Conservation (phyloP, 2,329 filamentous ascomycete genomes). For the Penicillium sclerotigenum region DNA sequence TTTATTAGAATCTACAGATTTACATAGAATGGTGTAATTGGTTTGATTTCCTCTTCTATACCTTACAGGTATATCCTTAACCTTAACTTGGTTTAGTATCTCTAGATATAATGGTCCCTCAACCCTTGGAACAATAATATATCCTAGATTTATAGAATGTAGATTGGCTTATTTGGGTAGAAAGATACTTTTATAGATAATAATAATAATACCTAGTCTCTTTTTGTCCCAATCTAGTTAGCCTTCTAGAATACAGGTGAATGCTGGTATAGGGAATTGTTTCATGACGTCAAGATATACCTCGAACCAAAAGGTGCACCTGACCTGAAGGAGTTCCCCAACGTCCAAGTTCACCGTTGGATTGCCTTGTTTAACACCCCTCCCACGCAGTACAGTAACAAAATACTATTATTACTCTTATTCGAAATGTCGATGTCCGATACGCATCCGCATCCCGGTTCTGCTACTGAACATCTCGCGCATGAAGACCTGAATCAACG, state of each 20-base stretch:
- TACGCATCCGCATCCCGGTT: neutral
- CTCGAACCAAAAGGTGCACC: neutral
- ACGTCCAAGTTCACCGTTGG: neutral
- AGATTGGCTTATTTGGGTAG: neutral
- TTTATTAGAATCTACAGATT: neutral
- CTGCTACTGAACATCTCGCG: neutral
- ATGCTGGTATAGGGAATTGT: neutral
- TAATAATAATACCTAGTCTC: too few relatives aligned
- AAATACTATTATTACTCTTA: neutral
- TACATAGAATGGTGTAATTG: too few relatives aligned
- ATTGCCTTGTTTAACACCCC: neutral
- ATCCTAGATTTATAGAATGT: neutral
- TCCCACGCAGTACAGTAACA: neutral
- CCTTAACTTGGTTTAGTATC: neutral
- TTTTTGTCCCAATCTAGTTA: neutral
- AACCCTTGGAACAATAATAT: neutral
- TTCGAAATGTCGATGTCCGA: neutral
- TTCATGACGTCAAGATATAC: conserved; percentile 1
- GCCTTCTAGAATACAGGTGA: neutral
- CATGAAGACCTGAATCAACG: neutral
- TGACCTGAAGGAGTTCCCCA: neutral
- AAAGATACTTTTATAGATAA: neutral
- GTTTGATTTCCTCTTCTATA: too few relatives aligned
- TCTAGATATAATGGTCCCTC: neutral
- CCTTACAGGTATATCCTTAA: neutral